Percentiles rank a stretch among this genome's conserved stretches.
phyloP scores from a whole-genome alignment of 768 basidiomycete species.

The Rhodotorula diobovata region DNA sequence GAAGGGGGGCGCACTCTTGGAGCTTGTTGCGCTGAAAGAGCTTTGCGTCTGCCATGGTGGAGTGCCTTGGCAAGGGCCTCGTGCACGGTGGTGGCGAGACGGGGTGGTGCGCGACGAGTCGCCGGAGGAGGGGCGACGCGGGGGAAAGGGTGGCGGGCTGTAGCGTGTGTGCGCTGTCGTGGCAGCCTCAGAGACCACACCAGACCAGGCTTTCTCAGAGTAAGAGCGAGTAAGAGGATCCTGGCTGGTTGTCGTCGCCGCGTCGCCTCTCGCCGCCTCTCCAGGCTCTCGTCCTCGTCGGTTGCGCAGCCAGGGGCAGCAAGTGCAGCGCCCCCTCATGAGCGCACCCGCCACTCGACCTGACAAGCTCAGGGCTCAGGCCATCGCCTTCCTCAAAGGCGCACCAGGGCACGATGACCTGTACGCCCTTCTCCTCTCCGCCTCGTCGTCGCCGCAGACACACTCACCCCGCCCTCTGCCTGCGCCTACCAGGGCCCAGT shows the following conservation, averaged over 20 bases:
- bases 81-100: no score
- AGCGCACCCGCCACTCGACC: no score
- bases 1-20: constrained; percentile 18
- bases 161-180: no score
- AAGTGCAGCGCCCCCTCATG: no score
- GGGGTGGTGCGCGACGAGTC: not conserved
- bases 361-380: not conserved
- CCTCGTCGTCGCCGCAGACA: not conserved
- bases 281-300: not conserved
- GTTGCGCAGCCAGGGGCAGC: no score
- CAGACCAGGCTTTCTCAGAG: no score
- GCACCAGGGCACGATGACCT: not conserved
- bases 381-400: not conserved
- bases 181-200: no score
- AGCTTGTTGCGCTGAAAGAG: constrained; percentile 35
- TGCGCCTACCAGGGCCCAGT: not conserved
- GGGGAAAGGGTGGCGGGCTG: no score
- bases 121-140: not conserved
- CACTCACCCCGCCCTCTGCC: not conserved
- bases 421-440: not conserved
- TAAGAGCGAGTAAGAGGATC: no score
- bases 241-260: no score
- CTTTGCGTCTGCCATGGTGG: constrained; percentile 34
- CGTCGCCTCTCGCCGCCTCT: not conserved
- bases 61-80: no score